Percentiles rank a stretch among this genome's conserved stretches.
Conservation (phyloP, 257 asterid species). For the Solanum sejunctum region DNA sequence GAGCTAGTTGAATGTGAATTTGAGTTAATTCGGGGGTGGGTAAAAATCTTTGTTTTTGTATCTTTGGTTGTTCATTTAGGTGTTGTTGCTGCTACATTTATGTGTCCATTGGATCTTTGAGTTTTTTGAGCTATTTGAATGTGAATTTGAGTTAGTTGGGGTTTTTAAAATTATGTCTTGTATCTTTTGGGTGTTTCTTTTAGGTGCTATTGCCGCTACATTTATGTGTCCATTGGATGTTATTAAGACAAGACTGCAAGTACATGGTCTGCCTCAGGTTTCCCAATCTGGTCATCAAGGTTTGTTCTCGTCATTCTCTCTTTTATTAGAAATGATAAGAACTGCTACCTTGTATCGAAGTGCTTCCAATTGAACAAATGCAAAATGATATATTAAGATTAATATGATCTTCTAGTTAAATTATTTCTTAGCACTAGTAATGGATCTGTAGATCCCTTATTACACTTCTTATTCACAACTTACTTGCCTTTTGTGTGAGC, state of each 20-base stretch:
- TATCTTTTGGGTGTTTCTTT: neutral
- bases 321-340: neutral
- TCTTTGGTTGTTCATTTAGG: neutral
- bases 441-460: neutral
- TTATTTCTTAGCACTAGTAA: neutral
- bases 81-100: no score
- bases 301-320: neutral
- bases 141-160: neutral
- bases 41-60: neutral
- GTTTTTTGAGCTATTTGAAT: neutral
- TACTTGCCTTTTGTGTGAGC: neutral
- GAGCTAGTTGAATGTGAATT: neutral
- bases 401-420: neutral
- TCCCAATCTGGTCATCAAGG: constrained; percentile 56
- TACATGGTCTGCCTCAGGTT: constrained; percentile 58
- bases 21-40: neutral
- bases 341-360: neutral
- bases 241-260: constrained; percentile 83
- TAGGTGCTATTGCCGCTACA: constrained; percentile 97
- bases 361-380: neutral
- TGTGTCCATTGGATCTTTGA: no score
- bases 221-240: constrained; percentile 92
- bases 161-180: neutral
- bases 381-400: neutral
- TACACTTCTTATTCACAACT: neutral